These are phyloP conservation scores for Beauveria pseudobassiana DNA, from an alignment of 2,329 filamentous ascomycete species.

Conservation along the genomic window DNA sequence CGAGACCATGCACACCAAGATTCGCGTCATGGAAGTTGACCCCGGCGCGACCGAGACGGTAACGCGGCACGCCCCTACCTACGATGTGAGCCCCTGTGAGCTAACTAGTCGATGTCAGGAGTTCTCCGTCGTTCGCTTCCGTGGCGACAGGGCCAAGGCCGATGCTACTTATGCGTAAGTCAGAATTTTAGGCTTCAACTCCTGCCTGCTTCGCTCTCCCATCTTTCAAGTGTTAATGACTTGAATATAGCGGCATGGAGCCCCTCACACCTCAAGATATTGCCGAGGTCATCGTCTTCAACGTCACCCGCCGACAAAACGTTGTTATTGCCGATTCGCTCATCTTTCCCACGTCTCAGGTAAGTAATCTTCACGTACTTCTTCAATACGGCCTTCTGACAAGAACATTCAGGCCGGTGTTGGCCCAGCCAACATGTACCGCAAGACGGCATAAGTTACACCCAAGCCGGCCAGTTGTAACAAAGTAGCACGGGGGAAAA, in stretches of 20 bases:
- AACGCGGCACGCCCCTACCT: background rate
- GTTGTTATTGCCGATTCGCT: constrained; percentile 84
- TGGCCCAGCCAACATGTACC: constrained; percentile 3
- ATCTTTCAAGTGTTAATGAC: background rate
- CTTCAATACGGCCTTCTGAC: background rate
- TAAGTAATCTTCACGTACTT: constrained; percentile 24
- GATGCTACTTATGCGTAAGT: constrained; percentile 79
- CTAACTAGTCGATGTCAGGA: constrained; percentile 44
- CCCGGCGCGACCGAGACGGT: constrained; percentile 89
- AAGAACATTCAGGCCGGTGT: background rate
- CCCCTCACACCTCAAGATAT: constrained; percentile 86
- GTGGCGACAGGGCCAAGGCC: constrained; percentile 82
- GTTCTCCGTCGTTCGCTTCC: constrained; percentile 82
- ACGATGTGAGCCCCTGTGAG: too few relatives aligned
- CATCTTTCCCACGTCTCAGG: constrained; percentile 85
- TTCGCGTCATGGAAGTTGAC: constrained; percentile 81
- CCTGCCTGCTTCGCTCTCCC: background rate
- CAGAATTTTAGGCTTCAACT: constrained; percentile 9
- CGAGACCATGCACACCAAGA: constrained; percentile 73
- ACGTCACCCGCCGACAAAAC: constrained; percentile 77
- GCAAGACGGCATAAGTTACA: background rate
- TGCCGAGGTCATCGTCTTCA: constrained; percentile 83
- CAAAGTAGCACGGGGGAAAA: background rate
- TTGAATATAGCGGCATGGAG: constrained; percentile 54
- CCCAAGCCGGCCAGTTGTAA: background rate